Percentiles rank a stretch among this genome's conserved stretches.
phyloP scores from a whole-genome alignment of 164 flowering plant species.

The Vitis rotundifolia region DNA sequence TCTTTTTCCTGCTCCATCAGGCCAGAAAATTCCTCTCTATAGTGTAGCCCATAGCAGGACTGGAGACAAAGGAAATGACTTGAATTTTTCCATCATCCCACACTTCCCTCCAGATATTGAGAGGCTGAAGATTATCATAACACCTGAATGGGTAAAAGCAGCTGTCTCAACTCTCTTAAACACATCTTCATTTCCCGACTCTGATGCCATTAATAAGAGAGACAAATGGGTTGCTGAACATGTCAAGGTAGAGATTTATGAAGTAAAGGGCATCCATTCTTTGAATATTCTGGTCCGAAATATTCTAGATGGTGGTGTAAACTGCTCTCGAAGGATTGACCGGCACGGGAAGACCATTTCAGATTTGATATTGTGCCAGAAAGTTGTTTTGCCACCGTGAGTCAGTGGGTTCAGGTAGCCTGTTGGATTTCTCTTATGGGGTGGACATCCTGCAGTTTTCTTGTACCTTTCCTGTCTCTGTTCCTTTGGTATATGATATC shows the following conservation, averaged over 20 bases:
- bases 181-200: constrained; percentile 47
- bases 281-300: constrained; percentile 81
- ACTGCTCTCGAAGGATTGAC: constrained; percentile 94
- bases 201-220: constrained; percentile 39
- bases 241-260: constrained; percentile 77
- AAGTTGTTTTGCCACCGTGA: constrained; percentile 64
- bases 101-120: constrained; percentile 70
- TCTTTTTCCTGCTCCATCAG: constrained; percentile 58
- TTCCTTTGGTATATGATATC: too few relatives aligned
- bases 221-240: constrained; percentile 53
- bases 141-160: constrained; percentile 71
- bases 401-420: neutral
- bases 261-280: constrained; percentile 69
- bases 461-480: too few relatives aligned
- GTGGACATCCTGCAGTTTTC: neutral
- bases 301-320: constrained; percentile 95
- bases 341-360: constrained; percentile 96
- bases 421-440: neutral
- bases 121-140: constrained; percentile 70
- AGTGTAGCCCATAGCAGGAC: constrained; percentile 83
- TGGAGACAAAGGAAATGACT: constrained; percentile 94
- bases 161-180: constrained; percentile 54
- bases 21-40: constrained; percentile 63
- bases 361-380: constrained; percentile 75
- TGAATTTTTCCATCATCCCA: constrained; percentile 90